These are phyloP conservation scores for Sporothrix globosa DNA, from an alignment of 2,329 filamentous ascomycete species.

Conservation along the genomic window DNA sequence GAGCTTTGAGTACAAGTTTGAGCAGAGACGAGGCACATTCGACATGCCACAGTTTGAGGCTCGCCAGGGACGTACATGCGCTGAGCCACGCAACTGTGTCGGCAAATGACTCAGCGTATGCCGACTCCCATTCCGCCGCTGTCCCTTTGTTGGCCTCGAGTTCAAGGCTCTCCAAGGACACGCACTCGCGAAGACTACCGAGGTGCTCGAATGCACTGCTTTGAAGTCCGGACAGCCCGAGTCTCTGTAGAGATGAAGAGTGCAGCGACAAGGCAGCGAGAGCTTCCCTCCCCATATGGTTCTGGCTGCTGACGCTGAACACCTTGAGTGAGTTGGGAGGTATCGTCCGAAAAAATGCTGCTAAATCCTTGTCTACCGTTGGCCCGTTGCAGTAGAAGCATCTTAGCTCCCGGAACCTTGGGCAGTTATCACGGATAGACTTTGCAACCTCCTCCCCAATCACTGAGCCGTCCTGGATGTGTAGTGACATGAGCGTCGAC, in stretches of 20 bases:
- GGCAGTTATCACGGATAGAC: slow-evolving; percentile 61
- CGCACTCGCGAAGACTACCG: slow-evolving; percentile 43
- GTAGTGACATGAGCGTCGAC: slow-evolving; percentile 60
- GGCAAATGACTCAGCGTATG: slow-evolving; percentile 38
- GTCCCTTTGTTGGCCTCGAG: slow-evolving; percentile 41
- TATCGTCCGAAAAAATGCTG: slow-evolving; percentile 61
- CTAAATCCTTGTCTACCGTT: slow-evolving; percentile 61
- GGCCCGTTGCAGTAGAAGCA: slow-evolving; percentile 54
- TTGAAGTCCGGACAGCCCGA: slow-evolving; percentile 43
- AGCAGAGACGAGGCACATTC: slow-evolving; percentile 57
- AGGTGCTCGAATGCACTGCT: slow-evolving; percentile 41
- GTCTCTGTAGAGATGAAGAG: slow-evolving; percentile 43
- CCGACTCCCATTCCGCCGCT: slow-evolving; percentile 36
- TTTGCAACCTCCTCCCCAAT: slow-evolving; percentile 58
- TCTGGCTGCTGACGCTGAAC: slow-evolving; percentile 62
- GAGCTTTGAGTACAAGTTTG: slow-evolving; percentile 49
- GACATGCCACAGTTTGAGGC: slow-evolving; percentile 56
- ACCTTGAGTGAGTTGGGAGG: slow-evolving; percentile 59
- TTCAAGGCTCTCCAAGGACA: slow-evolving; percentile 43
- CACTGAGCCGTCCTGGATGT: slow-evolving; percentile 63
- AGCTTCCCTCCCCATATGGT: slow-evolving; percentile 57
- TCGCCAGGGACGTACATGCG: slow-evolving; percentile 51
- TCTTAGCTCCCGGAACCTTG: slow-evolving; percentile 62
- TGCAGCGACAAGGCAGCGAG: slow-evolving; percentile 57
- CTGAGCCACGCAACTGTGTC: slow-evolving; percentile 43